Evolutionary conservation across 345 rosid genomes (phyloP), one percentile per base, ranked within the genome.

Genomic region (Ricinus communis): DNA sequence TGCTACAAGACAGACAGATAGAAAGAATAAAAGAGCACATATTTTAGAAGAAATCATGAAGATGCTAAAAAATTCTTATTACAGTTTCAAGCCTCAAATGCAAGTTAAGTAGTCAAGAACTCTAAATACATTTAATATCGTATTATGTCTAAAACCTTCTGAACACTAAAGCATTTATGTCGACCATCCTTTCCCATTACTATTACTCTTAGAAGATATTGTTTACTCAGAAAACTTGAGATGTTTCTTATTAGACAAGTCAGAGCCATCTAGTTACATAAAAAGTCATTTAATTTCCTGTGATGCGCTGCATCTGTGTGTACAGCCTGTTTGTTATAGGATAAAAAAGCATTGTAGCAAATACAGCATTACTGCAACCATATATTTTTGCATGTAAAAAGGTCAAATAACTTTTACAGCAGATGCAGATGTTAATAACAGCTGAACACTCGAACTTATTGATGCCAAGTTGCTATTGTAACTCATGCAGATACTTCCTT

Each of bases 1-100:
- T 86, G 88, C 96, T 90, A 78, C 82, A 71, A 66, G 61, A 71
- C 56, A 61, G 56, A 56, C 36, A 30, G 1, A 71, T 25, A 50
- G 8, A 36, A 33, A 46, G 21, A 74, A 4, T 24, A 40, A 12
- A 5, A 49, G 46, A 60, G 9, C 77, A 71, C 67, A 36, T 7
- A n/a, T 5, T 54, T 30, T 12, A 52, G 43, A 25, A 27, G 15
- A 25, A 55, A 31, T 0, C 22, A 40, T 47, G 51, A 40, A 70
- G 50, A 66, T 22, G 2, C 5, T 58, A 60, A 71, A 36, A 47
- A 16, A 16, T n/a, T 46, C 55, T 16, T 45, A 7, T 18, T 45
- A 9, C 55, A 25, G 31, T 41, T 24, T 43, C 36, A 63, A 25
- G 53, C 36, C 62, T 25, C 28, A 43, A 45, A n/a, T 9, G 52